Percentiles rank a stretch among this genome's conserved stretches.
phyloP scores from a whole-genome alignment of 306 rosid genomes.

The Abrus precatorius region DNA sequence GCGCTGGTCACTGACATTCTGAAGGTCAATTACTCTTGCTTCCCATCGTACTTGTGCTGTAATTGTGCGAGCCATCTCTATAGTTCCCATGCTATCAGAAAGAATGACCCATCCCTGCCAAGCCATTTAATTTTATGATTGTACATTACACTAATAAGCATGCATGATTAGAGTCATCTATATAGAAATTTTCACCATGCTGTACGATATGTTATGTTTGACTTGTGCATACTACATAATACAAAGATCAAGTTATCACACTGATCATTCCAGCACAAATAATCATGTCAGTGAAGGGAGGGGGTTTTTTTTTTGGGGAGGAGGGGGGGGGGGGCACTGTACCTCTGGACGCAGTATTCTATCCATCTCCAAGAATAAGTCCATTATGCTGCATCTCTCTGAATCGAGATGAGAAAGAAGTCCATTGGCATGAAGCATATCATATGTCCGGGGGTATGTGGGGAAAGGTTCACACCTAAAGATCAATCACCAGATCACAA shows the following conservation, averaged over 20 bases:
- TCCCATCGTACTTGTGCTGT: slow-evolving; percentile 88
- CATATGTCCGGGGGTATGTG: slow-evolving; percentile 89
- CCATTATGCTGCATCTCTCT: slow-evolving; percentile 75
- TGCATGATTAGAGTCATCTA: background rate
- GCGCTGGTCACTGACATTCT: slow-evolving; percentile 84
- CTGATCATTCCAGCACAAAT: background rate
- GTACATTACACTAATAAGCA: background rate
- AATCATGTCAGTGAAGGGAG: slow-evolving; percentile 18
- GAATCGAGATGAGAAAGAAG: slow-evolving; percentile 74
- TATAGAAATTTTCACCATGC: background rate
- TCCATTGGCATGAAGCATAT: slow-evolving; percentile 85
- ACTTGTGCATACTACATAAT: background rate
- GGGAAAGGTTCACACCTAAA: slow-evolving; percentile 96
- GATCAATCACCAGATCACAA: slow-evolving; percentile 46
- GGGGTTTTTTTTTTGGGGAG: background rate
- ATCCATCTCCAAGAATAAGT: slow-evolving; percentile 87
- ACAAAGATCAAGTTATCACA: background rate
- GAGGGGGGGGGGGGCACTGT: background rate
- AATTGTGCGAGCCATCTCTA: slow-evolving; percentile 80
- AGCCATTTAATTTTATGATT: slow-evolving; percentile 24
- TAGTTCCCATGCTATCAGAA: slow-evolving; percentile 67
- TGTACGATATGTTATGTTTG: background rate
- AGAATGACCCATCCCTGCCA: slow-evolving; percentile 88
- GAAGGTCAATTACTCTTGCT: slow-evolving; percentile 85
- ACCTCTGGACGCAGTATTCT: slow-evolving; percentile 95